A percentile compares a stretch with the other conserved stretches of the same genome.
phyloP scores from a whole-genome alignment of 306 rosid species.

The Glycine soja region DNA sequence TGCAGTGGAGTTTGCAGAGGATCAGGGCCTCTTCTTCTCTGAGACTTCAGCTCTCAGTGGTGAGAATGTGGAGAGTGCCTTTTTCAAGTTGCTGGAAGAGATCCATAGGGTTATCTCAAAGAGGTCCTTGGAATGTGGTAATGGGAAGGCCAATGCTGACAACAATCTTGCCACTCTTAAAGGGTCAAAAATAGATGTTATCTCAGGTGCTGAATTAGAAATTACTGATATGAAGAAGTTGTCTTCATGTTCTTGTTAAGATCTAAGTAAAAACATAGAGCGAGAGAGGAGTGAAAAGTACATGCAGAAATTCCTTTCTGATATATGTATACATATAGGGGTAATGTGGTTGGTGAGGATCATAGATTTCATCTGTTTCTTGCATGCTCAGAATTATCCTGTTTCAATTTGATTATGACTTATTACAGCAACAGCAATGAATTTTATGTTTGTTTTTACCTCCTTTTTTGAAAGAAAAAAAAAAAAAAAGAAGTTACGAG shows the following conservation, averaged over 20 bases:
- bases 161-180: constrained; percentile 44
- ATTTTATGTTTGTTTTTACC: background rate
- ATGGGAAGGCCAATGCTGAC: constrained; percentile 40
- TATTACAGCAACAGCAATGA: background rate
- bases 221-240: constrained; percentile 69
- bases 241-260: constrained; percentile 75
- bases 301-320: background rate
- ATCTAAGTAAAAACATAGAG: background rate
- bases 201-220: constrained; percentile 67
- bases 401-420: background rate
- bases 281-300: background rate
- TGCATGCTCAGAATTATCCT: background rate
- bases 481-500: background rate
- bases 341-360: too few relatives aligned
- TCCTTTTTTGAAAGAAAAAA: too few relatives aligned
- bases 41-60: constrained; percentile 89
- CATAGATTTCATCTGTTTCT: background rate
- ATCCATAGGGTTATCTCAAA: constrained; percentile 64
- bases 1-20: constrained; percentile 87
- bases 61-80: constrained; percentile 76
- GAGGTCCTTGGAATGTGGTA: constrained; percentile 57
- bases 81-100: constrained; percentile 64
- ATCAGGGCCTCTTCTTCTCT: constrained; percentile 82
- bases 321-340: too few relatives aligned
- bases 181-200: constrained; percentile 68